Conservation (phyloP, 441 rosid species). For the Aleurites moluccanus region DNA sequence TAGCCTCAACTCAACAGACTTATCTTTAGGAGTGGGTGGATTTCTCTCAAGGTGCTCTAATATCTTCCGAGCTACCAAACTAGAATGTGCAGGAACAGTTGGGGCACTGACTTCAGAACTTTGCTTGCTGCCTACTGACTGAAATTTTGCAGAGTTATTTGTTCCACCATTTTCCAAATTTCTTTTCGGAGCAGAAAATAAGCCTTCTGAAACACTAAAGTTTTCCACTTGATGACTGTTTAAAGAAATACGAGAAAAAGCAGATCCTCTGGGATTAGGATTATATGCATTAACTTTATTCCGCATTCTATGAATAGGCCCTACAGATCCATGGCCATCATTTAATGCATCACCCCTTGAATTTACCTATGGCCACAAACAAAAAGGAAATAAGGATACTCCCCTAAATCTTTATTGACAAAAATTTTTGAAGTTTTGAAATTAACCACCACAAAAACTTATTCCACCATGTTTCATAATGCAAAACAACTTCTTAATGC, state of each 20-base stretch:
- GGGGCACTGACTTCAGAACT: slow-evolving; percentile 45
- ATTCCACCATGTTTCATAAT: not conserved
- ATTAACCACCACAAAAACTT: slow-evolving; percentile 2
- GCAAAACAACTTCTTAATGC: not conserved
- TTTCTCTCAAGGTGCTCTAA: slow-evolving; percentile 77
- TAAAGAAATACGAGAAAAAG: slow-evolving; percentile 39
- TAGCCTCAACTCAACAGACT: slow-evolving; percentile 67
- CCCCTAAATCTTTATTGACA: not conserved
- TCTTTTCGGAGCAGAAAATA: slow-evolving; percentile 39
- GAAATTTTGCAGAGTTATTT: slow-evolving; percentile 37
- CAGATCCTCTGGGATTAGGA: slow-evolving; percentile 41
- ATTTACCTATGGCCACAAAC: slow-evolving; percentile 32
- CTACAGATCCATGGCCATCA: slow-evolving; percentile 54
- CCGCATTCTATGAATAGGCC: slow-evolving; percentile 64
- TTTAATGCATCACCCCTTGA: slow-evolving; percentile 40
- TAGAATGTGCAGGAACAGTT: slow-evolving; percentile 66
- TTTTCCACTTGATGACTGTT: slow-evolving; percentile 39
- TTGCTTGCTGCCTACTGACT: slow-evolving; percentile 34
- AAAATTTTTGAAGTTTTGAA: not conserved
- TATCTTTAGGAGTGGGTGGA: slow-evolving; percentile 65
- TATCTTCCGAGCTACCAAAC: slow-evolving; percentile 74
- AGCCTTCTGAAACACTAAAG: slow-evolving; percentile 27
- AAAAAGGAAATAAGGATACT: slow-evolving; percentile 12
- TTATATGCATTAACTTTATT: slow-evolving; percentile 38
- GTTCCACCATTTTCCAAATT: slow-evolving; percentile 47